Evolutionary conservation across 2,329 filamentous ascomycete genomes (phyloP), one percentile per base, ranked within the genome.

Genomic region (Fusarium sp.): DNA sequence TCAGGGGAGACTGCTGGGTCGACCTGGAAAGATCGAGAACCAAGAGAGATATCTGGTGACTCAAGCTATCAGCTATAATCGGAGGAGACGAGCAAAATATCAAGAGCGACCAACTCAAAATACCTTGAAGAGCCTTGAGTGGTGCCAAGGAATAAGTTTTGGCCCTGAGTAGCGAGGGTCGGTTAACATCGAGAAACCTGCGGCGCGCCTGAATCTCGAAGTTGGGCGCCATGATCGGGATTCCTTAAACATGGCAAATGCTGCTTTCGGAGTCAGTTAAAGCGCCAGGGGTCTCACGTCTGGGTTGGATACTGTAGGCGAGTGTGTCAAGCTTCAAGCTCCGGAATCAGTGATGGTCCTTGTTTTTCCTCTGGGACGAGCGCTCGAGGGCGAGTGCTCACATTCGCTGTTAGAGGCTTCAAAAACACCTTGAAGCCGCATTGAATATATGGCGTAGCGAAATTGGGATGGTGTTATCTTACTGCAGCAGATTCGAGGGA

Each of bases 11-110:
- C 71, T 71, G 23, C 70, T 61, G 32, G 69, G 71, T 63, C 58
- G 67, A 0, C 55, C 71, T 13, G 70, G 64, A 5, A 74, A 53
- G 12, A 65, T 75, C 12, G 67, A 66, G 33, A 65, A 59, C 17
- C 63, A 63, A 17, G 67, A 54, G n/a, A 69, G 45, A 38, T 68
- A 71, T 40, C 71, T 75, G 12, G 64, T 63, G 35, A 70, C 37
- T 60, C 55, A 41, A 13, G 9, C 2, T n/a, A 27, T 63, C 45
- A 69, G 60, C 44, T 20, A 23, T 15, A 15, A 12, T 12, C 12
- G 12, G 44, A 37, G 9, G 6, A 26, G 5, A 37, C 11, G 20
- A 26, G 7, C 6, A 32, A 4, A 9, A 17, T n/a, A 18, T 4
- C 5, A 26, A 17, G 10, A 20, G 9, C 20, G 15, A 11, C 1